phyloP scores from a whole-genome alignment of 129 eudicot species.

The Oenanthe sinensis region DNA sequence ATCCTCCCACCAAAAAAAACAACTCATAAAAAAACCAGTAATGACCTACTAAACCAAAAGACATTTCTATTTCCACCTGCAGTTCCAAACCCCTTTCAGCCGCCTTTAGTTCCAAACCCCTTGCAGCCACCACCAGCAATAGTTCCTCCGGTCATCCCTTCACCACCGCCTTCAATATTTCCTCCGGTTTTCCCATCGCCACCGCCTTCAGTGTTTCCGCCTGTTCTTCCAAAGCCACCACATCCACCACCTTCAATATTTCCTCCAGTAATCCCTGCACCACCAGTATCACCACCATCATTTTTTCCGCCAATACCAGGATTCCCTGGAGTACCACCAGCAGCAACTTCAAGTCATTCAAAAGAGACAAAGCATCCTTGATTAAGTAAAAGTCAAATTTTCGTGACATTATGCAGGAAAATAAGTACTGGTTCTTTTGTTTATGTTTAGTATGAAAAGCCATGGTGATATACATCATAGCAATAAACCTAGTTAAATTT shows the following conservation, averaged over 20 bases:
- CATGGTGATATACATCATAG: slow-evolving; percentile 2
- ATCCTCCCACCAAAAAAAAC: slow-evolving; percentile 30
- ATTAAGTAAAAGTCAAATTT: slow-evolving; percentile 1
- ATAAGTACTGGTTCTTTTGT: neutral
- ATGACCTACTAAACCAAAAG: slow-evolving; percentile 7
- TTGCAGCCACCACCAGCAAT: slow-evolving; percentile 38
- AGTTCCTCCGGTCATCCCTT: slow-evolving; percentile 26
- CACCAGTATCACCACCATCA: slow-evolving; percentile 26
- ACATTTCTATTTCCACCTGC: slow-evolving; percentile 18
- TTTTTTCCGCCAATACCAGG: slow-evolving; percentile 22
- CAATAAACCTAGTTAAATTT: neutral
- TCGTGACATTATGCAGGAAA: neutral
- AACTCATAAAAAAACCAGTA: slow-evolving; percentile 1
- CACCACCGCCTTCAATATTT: slow-evolving; percentile 42
- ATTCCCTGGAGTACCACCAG: slow-evolving; percentile 55
- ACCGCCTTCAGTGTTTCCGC: slow-evolving; percentile 29
- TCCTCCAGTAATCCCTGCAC: slow-evolving; percentile 19
- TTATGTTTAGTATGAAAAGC: neutral
- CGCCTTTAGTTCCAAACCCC: slow-evolving; percentile 30
- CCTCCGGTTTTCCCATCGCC: slow-evolving; percentile 35
- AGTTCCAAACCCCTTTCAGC: slow-evolving; percentile 28
- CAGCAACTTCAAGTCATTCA: slow-evolving; percentile 22
- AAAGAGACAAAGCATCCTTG: slow-evolving; percentile 30
- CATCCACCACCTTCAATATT: slow-evolving; percentile 25
- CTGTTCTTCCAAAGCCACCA: slow-evolving; percentile 28